Evolutionary conservation across 2,329 filamentous ascomycete species (phyloP).

Genomic region (Nigrograna mackinnonii): DNA sequence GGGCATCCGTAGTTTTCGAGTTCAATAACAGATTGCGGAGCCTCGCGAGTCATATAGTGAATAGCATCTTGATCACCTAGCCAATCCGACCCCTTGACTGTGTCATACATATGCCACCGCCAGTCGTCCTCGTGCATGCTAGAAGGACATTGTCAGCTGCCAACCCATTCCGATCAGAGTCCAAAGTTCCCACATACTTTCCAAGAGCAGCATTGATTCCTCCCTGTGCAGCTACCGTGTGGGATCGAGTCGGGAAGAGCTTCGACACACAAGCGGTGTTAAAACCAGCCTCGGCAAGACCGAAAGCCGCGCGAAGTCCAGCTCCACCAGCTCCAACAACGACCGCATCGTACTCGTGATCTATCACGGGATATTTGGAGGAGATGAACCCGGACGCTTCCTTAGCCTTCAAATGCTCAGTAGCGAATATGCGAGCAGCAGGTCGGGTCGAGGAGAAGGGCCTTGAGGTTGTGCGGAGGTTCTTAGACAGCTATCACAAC

Average conservation of each 20-base stretch:
- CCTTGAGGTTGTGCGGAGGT: conserved; percentile 68
- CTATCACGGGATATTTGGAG: conserved; percentile 94
- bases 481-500: conserved; percentile 62
- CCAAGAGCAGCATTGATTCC: conserved; percentile 68
- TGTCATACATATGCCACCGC: conserved; percentile 99
- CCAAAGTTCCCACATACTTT: conserved; percentile 54
- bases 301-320: conserved; percentile 66
- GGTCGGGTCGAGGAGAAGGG: conserved; percentile 86
- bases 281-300: conserved; percentile 65
- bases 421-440: conserved; percentile 83
- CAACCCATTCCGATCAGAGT: neutral
- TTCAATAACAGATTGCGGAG: conserved; percentile 87
- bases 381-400: conserved; percentile 86
- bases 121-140: conserved; percentile 96
- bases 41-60: conserved; percentile 98
- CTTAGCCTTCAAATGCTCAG: conserved; percentile 85
- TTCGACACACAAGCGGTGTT: conserved; percentile 69
- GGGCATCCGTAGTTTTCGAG: conserved; percentile 97
- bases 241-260: conserved; percentile 65
- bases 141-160: conserved; percentile 6
- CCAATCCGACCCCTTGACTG: conserved; percentile 97
- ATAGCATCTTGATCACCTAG: conserved; percentile 96
- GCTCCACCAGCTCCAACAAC: conserved; percentile 85
- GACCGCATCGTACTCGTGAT: conserved; percentile 98
- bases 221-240: conserved; percentile 69